These are phyloP conservation scores for Dendrobium catenatum DNA, from an alignment of 106 monocot genomes.

Conservation along the genomic window DNA sequence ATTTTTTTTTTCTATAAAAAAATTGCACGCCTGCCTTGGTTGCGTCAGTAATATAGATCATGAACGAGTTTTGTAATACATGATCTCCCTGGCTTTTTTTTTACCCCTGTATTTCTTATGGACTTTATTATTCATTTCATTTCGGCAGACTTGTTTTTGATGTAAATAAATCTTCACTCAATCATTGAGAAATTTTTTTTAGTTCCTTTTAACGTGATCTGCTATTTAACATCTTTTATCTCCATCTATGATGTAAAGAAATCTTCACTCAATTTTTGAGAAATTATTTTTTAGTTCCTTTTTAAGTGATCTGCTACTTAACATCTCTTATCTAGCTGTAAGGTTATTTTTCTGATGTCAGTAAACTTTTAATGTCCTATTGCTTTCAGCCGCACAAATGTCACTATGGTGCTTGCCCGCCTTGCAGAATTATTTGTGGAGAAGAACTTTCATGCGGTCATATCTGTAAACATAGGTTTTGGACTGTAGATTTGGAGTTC, in stretches of 20 bases:
- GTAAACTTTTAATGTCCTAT: background rate
- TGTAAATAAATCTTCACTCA: background rate
- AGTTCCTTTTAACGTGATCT: background rate
- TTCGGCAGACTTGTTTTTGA: background rate
- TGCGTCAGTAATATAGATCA: background rate
- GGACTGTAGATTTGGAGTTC: background rate
- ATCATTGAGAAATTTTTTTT: background rate
- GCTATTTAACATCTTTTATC: background rate
- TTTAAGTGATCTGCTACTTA: background rate
- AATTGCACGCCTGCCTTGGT: background rate
- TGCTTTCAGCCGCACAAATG: conserved; percentile 75
- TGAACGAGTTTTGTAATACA: background rate
- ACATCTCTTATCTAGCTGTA: background rate
- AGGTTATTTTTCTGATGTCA: background rate
- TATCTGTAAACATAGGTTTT: conserved; percentile 79
- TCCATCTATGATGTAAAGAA: background rate
- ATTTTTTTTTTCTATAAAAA: background rate
- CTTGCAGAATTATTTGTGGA: conserved; percentile 65
- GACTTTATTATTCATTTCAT: background rate
- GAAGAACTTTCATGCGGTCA: conserved; percentile 76
- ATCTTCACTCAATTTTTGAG: background rate
- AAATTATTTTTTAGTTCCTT: background rate
- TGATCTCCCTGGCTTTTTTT: background rate
- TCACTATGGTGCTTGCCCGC: conserved; percentile 96
- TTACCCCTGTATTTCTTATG: background rate